Base-by-base conservation (phyloP, 768 basidiomycete genomes). In the Russula abietina region DNA sequence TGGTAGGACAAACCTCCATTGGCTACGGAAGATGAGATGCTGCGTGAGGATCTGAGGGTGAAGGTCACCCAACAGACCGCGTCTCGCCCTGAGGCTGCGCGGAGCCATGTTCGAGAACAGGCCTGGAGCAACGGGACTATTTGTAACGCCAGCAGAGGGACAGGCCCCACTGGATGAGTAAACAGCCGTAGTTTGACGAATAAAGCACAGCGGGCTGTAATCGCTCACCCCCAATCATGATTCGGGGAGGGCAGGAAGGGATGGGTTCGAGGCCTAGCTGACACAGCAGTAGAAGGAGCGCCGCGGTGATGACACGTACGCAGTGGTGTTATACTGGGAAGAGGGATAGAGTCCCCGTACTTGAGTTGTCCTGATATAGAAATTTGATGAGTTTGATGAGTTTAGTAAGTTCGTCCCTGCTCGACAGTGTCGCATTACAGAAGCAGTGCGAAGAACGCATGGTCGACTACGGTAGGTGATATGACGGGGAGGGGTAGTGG, bases 261-360 rank as follows among this genome's bases (percentile, higher is more conserved):
- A 43, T 1, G 16, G 17, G 59, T 32, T 54, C 51, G 59, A 54
- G 59, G 43, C 33, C 43, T 16, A 24, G 24, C 32, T 30, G 19
- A 38, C 30, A 32, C n/a, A 22, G 36, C 11, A 36, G 12, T 36
- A 10, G 30, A 22, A 50, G 16, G 24, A 36, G 32, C 30, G 61
- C 46, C 28, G 60, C 48, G 48, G 60, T 50, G 54, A 41, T 50
- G 59, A 45, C 59, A 60, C 55, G 55, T 57, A 45, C 30, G 26
- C 41, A 38, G 17, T 28, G 19, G 7, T 43, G 36, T 41, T 2
- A 38, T 30, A 24, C 26, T 22, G 16, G 26, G 57, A 22, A 57
- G n/a, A 24, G 16, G 12, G 48, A 53, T 33, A 53, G n/a, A 36
- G 51, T 36, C 3, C 11, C 4, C 12, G 5, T 5, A 7, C 12